Base-by-base conservation (phyloP, 441 rosid species). In the Brassica hybrid region DNA sequence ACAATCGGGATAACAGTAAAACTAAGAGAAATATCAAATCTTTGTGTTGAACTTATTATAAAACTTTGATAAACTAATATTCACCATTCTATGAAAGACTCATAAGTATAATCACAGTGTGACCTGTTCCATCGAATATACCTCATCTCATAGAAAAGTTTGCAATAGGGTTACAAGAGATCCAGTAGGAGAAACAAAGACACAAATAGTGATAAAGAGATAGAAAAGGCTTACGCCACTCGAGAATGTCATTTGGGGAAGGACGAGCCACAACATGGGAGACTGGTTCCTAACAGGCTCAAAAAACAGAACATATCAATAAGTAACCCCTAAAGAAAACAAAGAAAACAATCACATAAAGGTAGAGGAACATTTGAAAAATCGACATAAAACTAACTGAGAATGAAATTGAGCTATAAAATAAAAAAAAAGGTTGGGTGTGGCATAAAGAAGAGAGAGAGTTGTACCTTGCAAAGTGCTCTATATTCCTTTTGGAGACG, bases 401-500 rank as follows among this genome's bases (percentile, higher is more conserved):
- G 34, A 30, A 30, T 30, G 34, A 30, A 30, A 25, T 25, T 25
- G 27, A 25, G 27, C 27, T 25, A 25, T 25, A 25, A 25, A 25
- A 25, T 25, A 25, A 25, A 25, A 25, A 25, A 25, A 25, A 25
- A 25, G 27, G 27, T 25, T 25, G 27, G 27, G 27, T 25, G 27
- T 25, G 27, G 27, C 27, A 25, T 25, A 25, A 25, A 25, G 27
- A 25, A 25, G 27, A 25, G 27, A 25, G 27, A 25, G 27, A 30
- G 34, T 30, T 30, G 43, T 36, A 48, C 54, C 54, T 48, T 48
- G 54, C 54, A 48, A 2, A 95, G 95, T 17, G 96, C 92, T 85
- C 96, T 91, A 73, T 83, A 95, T 78, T 95, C 98, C 90, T 93
- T 95, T 82, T 95, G 99, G 62, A 93, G 96, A 50, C 99, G 97